phyloP scores from a whole-genome alignment of 441 rosid genomes.

The Eruca vesicaria region DNA sequence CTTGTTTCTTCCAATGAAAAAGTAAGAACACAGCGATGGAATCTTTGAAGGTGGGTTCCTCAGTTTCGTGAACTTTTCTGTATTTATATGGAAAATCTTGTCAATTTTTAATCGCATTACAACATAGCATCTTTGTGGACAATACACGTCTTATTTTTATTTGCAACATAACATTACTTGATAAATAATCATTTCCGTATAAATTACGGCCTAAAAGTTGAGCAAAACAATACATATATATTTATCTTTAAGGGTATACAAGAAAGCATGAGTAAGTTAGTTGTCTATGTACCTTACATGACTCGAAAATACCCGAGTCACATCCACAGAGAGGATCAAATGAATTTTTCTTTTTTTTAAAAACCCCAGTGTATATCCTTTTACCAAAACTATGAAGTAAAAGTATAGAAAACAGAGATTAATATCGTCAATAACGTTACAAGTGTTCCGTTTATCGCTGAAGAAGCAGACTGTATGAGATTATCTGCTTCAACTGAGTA shows the following conservation, averaged over 20 bases:
- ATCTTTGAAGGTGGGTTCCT: too few species aligned
- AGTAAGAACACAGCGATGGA: too few species aligned
- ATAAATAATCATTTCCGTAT: background rate
- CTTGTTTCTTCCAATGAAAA: too few species aligned
- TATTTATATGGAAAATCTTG: too few species aligned
- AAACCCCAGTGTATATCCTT: too few species aligned
- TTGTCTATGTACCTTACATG: slow-evolving; percentile 24
- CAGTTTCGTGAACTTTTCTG: too few species aligned
- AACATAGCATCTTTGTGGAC: background rate
- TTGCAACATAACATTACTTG: background rate
- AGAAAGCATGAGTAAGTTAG: slow-evolving; percentile 23
- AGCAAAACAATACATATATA: slow-evolving; percentile 13
- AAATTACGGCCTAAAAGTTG: background rate
- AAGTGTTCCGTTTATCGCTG: slow-evolving; percentile 26
- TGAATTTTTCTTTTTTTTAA: too few species aligned
- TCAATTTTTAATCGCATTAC: too few species aligned
- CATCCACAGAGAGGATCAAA: background rate
- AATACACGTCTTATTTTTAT: background rate
- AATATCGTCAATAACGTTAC: slow-evolving; percentile 41
- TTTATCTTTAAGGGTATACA: slow-evolving; percentile 11
- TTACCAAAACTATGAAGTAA: slow-evolving; percentile 35
- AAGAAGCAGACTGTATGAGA: slow-evolving; percentile 35
- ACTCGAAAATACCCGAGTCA: background rate
- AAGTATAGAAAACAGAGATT: slow-evolving; percentile 40
- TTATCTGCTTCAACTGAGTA: slow-evolving; percentile 56